Conservation (phyloP, 2,329 filamentous ascomycete genomes). For the Lasiodiplodia sp. region DNA sequence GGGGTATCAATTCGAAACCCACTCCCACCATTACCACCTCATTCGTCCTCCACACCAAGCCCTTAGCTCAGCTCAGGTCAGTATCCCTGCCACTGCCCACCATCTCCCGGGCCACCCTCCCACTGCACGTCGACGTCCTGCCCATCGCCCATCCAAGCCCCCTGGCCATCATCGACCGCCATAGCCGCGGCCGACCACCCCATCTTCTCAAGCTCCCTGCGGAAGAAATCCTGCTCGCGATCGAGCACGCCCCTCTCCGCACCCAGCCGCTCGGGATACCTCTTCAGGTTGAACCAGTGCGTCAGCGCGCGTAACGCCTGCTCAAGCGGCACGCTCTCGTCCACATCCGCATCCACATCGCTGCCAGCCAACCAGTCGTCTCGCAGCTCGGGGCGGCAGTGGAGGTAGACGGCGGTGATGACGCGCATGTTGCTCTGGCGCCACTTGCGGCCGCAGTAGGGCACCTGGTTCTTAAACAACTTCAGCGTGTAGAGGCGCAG, state of each 20-base stretch:
- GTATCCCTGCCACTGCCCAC: conserved; percentile 26
- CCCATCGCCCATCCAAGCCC: conserved; percentile 23
- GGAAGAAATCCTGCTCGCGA: conserved; percentile 58
- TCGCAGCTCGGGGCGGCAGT: conserved; percentile 88
- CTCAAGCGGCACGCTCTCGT: conserved; percentile 89
- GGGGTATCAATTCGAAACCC: not conserved
- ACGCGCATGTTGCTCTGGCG: conserved; percentile 98
- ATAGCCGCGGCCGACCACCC: conserved; percentile 45
- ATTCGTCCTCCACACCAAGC: not conserved
- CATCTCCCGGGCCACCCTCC: conserved; percentile 7
- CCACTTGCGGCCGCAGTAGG: conserved; percentile 98
- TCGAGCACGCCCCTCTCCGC: conserved; percentile 49
- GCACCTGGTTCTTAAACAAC: conserved; percentile 97
- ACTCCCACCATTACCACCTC: not conserved
- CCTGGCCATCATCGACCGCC: not conserved
- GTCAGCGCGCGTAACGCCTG: conserved; percentile 88
- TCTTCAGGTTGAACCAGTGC: conserved; percentile 90
- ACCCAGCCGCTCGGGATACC: conserved; percentile 81
- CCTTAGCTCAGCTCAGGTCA: not conserved
- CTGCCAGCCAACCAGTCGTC: conserved; percentile 95
- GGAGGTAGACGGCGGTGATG: conserved; percentile 94
- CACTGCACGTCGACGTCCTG: conserved; percentile 12
- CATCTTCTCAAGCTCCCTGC: conserved; percentile 59
- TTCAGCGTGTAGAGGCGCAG: conserved; percentile 95
- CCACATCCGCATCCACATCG: conserved; percentile 92